phyloP scores from a whole-genome alignment of 1,284 basidiomycete genomes.

The Sparassis latifolia region DNA sequence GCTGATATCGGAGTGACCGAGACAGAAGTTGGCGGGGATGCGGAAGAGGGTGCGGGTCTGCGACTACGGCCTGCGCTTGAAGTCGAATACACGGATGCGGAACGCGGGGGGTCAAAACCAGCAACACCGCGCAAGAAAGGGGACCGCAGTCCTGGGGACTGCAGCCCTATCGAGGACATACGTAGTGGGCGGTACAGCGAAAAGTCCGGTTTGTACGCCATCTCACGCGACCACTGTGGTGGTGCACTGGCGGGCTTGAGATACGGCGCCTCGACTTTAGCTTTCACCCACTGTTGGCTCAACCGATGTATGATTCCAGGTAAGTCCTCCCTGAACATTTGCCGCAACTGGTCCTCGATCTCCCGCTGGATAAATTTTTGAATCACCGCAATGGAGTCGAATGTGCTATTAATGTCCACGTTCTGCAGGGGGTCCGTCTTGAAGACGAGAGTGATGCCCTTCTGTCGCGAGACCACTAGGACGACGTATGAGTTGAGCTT shows the following conservation, averaged over 20 bases:
- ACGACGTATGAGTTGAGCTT: constrained; percentile 95
- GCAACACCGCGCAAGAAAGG: constrained; percentile 12
- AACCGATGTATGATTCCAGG: constrained; percentile 96
- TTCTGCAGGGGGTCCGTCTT: constrained; percentile 99
- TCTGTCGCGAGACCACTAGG: constrained; percentile 93
- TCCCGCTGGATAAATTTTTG: constrained; percentile 95
- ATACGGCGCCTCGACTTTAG: constrained; percentile 79
- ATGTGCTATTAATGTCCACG: constrained; percentile 95
- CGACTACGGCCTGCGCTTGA: constrained; percentile 19
- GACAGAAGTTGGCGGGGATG: constrained; percentile 4
- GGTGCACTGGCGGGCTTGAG: constrained; percentile 38
- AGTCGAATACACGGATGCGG: constrained; percentile 18
- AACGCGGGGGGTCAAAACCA: constrained; percentile 15
- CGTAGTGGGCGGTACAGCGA: constrained; percentile 16
- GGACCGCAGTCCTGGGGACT: constrained; percentile 15
- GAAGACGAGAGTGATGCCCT: constrained; percentile 98
- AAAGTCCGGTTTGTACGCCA: constrained; percentile 25
- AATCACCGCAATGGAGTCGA: constrained; percentile 97
- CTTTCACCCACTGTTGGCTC: constrained; percentile 90
- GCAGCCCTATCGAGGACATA: constrained; percentile 15
- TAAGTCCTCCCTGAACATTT: constrained; percentile 97
- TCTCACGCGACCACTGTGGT: constrained; percentile 16
- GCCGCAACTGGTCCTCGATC: constrained; percentile 94
- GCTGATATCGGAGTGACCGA: constrained; percentile 7
- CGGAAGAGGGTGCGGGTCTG: constrained; percentile 10